Conservation (phyloP, 768 basidiomycete genomes). For the Xerocomus spinulosus region DNA sequence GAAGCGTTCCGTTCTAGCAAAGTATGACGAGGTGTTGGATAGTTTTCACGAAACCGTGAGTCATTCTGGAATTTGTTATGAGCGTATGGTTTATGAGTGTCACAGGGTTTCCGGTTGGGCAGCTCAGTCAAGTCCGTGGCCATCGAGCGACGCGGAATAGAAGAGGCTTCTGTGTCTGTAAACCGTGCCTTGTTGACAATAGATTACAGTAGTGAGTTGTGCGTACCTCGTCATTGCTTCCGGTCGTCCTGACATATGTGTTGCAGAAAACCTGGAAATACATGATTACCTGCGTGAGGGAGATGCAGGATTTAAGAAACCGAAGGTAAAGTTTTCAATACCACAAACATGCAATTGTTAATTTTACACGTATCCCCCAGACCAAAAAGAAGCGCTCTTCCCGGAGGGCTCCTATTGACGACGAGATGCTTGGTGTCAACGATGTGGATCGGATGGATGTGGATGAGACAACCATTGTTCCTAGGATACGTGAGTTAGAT, state of each 20-base stretch:
- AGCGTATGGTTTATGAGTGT: conserved; percentile 1
- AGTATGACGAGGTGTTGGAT: conserved; percentile 90
- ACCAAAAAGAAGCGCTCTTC: conserved; percentile 90
- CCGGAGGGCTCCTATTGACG: conserved; percentile 48
- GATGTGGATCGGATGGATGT: conserved; percentile 60
- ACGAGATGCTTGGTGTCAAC: conserved; percentile 29
- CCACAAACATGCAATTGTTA: not conserved
- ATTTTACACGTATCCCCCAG: conserved; percentile 34
- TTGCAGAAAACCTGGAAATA: conserved; percentile 74
- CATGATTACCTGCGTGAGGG: conserved; percentile 91
- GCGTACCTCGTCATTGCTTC: not conserved
- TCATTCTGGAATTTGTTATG: conserved; percentile 3
- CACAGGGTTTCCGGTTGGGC: conserved; percentile 85
- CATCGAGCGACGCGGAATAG: conserved; percentile 37
- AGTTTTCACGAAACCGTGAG: conserved; percentile 66
- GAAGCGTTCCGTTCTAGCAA: conserved; percentile 79
- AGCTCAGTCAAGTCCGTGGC: conserved; percentile 43
- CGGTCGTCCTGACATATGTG: conserved; percentile 10
- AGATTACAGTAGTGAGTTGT: conserved; percentile 82
- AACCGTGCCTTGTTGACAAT: conserved; percentile 80
- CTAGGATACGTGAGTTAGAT: conserved; percentile 69
- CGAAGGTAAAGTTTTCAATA: conserved; percentile 51
- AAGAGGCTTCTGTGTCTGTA: conserved; percentile 53
- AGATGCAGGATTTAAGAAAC: conserved; percentile 93
- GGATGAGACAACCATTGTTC: conserved; percentile 66